These are phyloP conservation scores for Penicillium cosmopolitanum DNA, from an alignment of 495 filamentous ascomycete species.

Conservation along the genomic window DNA sequence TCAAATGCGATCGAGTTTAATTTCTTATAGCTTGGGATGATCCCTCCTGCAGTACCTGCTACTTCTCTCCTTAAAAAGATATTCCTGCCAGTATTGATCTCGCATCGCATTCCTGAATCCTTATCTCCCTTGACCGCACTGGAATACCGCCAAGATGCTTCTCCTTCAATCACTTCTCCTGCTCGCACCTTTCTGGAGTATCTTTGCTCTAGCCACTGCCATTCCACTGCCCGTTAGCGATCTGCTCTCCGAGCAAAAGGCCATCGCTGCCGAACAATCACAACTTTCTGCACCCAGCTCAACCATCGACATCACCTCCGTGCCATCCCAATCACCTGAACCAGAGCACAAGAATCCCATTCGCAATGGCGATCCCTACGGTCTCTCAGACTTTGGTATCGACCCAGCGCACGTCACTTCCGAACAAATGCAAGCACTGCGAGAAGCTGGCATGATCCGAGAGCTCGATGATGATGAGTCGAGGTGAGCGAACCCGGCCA, in stretches of 20 bases:
- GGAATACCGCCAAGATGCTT: background rate
- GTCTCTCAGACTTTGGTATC: background rate
- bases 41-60: background rate
- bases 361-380: conserved; percentile 5
- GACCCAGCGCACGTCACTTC: background rate
- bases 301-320: background rate
- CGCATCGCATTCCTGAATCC: background rate
- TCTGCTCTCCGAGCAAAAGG: background rate
- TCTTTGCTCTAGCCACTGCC: background rate
- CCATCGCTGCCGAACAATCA: background rate
- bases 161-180: background rate
- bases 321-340: background rate
- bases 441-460: conserved; percentile 1
- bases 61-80: background rate
- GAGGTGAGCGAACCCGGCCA: conserved; percentile 2
- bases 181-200: background rate
- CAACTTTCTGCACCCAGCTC: background rate
- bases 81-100: background rate
- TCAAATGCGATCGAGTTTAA: background rate
- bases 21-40: background rate
- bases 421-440: background rate
- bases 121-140: background rate
- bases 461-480: background rate
- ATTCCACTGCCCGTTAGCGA: background rate
- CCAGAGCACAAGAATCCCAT: background rate